Base-by-base conservation (phyloP, 1,139 yeast genomes). In the Pichia sp. region DNA sequence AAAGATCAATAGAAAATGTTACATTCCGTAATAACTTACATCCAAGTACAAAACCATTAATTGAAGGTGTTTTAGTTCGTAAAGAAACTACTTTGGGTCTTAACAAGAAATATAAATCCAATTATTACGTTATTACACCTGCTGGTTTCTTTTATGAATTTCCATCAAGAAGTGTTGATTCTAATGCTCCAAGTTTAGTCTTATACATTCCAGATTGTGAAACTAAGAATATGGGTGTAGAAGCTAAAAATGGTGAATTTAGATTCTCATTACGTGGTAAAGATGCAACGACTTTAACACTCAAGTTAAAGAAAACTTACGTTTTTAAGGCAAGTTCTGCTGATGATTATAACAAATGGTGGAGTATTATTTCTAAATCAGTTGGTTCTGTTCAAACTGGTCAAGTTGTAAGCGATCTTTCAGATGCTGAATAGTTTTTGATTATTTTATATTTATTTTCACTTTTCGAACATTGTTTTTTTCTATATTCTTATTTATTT, bases 91-190 rank as follows among this genome's bases (percentile, higher is more conserved):
- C 63, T 21, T 49, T 72, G 16, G 46, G 46, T 24, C 26, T 45
- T 15, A 53, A 63, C 43, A 69, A 68, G 57, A 60, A 64, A 33
- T 69, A 65, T 54, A 57, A 61, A 40, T 59, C 73, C 5, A 68
- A 65, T 52, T 72, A 63, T 54, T 72, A 61, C 51, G 78, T 70
- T 31, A 59, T 73, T 39, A 67, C 78, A 3, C 68, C 65, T 19
- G 48, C 72, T 1, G 61, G 66, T 25, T 70, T 62, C 54, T 52
- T 73, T 33, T 69, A 69, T 46, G 72, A 69, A 50, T 74, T 68
- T 59, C 65, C 66, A 45, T 61, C 72, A 13, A 61, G 65, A 47
- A 67, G 70, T 31, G 53, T 61, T 34, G 74, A 70, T 47, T 61
- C 72, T 9, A 46, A 48, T 22, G 59, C 60, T 14, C 77, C 78